Percentiles rank a stretch among this genome's conserved stretches.
These are phyloP conservation scores for Carex littledalei DNA, from an alignment of 176 grass and related monocot species.

Conservation along the genomic window DNA sequence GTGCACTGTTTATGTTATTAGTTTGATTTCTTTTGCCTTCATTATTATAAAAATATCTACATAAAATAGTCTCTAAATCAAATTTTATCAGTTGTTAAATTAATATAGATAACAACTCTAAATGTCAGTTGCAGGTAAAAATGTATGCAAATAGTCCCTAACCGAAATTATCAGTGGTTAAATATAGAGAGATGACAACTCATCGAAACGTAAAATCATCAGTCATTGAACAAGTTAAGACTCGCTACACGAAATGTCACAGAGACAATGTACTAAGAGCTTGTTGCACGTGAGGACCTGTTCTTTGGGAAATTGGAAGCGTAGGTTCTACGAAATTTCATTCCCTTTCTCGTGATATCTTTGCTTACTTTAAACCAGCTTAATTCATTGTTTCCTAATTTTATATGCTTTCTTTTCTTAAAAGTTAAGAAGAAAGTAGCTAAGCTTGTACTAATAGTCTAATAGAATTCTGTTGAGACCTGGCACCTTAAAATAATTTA, in stretches of 20 bases:
- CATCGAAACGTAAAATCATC: no score
- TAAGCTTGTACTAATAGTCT: neutral
- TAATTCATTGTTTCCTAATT: neutral
- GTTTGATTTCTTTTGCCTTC: neutral
- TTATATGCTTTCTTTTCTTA: neutral
- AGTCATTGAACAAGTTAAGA: neutral
- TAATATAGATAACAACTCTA: no score
- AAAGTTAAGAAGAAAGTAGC: neutral
- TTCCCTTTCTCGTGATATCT: neutral
- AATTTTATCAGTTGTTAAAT: no score
- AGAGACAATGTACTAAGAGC: neutral
- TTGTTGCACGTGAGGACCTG: neutral
- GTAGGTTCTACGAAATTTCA: constrained; percentile 16
- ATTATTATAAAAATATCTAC: no score
- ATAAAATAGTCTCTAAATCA: no score
- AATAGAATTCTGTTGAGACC: neutral
- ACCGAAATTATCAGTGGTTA: no score
- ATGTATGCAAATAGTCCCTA: no score
- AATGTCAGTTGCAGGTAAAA: no score
- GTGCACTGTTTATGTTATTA: neutral
- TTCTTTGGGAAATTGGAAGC: neutral
- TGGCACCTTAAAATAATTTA: neutral
- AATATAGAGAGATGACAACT: no score
- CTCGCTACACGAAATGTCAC: constrained; percentile 3
- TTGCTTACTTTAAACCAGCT: constrained; percentile 2